These are phyloP conservation scores for Carpinus fangiana DNA, from an alignment of 306 rosid species.

Conservation along the genomic window DNA sequence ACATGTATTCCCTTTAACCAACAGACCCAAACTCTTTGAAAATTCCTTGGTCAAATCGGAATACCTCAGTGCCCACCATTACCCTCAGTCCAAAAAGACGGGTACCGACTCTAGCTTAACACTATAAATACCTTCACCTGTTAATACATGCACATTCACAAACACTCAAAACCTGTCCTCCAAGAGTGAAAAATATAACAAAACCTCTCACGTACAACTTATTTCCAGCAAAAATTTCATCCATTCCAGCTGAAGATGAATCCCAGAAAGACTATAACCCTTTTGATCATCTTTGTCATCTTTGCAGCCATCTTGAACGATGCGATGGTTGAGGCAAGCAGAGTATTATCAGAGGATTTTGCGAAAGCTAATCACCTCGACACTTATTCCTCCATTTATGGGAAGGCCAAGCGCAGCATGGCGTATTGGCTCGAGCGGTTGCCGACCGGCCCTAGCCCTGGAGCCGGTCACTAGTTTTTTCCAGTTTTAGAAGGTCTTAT, in stretches of 20 bases:
- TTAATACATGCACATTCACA: too few relatives aligned
- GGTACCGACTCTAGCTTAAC: too few relatives aligned
- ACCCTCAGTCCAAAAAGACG: too few relatives aligned
- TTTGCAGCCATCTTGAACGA: slow-evolving; percentile 13
- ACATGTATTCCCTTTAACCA: too few relatives aligned
- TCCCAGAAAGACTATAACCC: slow-evolving; percentile 9
- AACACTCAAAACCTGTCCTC: too few relatives aligned
- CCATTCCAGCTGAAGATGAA: slow-evolving; percentile 15
- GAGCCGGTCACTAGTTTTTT: slow-evolving; percentile 29
- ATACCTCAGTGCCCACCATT: too few relatives aligned
- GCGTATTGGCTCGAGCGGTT: slow-evolving; percentile 35
- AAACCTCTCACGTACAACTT: background rate
- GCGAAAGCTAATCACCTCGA: slow-evolving; percentile 26
- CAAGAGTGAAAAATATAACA: too few relatives aligned
- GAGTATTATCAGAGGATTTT: slow-evolving; percentile 37
- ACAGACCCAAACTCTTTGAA: too few relatives aligned
- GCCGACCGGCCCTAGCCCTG: slow-evolving; percentile 38
- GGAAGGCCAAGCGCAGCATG: slow-evolving; percentile 28
- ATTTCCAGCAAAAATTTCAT: too few relatives aligned
- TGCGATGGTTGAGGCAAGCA: slow-evolving; percentile 21
- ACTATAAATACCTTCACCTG: too few relatives aligned
- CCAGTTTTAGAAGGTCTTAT: background rate
- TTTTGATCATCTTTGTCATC: slow-evolving; percentile 13
- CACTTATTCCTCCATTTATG: slow-evolving; percentile 19
- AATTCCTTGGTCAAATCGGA: too few relatives aligned